Base-by-base conservation (phyloP, 192 early-diverging fungal genomes). In the Coemansia sp. region DNA sequence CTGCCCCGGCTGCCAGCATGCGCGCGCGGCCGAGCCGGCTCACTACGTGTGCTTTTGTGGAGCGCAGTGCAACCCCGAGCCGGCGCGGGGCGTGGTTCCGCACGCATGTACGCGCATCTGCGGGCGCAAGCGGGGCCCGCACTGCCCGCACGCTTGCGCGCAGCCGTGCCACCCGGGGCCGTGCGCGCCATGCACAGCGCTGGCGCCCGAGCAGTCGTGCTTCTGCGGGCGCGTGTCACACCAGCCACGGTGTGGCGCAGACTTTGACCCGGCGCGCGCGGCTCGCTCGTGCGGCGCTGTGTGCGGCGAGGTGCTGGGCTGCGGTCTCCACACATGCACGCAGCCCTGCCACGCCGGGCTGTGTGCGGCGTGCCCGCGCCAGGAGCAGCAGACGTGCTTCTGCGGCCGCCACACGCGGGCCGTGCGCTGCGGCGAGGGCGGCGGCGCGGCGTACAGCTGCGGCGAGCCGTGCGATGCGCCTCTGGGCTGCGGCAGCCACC, bases 141-240 rank as follows among this genome's bases (percentile, higher is more conserved):
- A 78, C 20, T 97, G 97, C 68, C 80, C 91, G 33, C 97, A 97
- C 68, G 69, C 84, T n/a, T 98, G 97, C 76, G 81, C 87, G 38
- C 76, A 87, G 87, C 90, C 88, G 27, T 97, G 96, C 71, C 96
- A 97, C 85, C 95, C 96, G 15, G 95, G 97, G 2, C 97, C 97
- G 11, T 97, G 95, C 64, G 91, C 93, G 53, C 94, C 95, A 3
- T 98, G 97, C 78, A 88, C 92, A 27, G 85, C 89, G 7, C 87
- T 93, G 76, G 91, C 91, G 3, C 92, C 93, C 4, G 76, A 88
- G 24, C 88, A 89, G 64, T 78, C 79, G 20, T 98, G 97, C 87
- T 92, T 87, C 76, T 98, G 97, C 85, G 95, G 94, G 4, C 90
- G 89, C 44, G 76, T 87, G 8, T 72, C 74, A 0, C 87, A 90